phyloP scores from a whole-genome alignment of 768 basidiomycete species.

The Harrya chromipes region DNA sequence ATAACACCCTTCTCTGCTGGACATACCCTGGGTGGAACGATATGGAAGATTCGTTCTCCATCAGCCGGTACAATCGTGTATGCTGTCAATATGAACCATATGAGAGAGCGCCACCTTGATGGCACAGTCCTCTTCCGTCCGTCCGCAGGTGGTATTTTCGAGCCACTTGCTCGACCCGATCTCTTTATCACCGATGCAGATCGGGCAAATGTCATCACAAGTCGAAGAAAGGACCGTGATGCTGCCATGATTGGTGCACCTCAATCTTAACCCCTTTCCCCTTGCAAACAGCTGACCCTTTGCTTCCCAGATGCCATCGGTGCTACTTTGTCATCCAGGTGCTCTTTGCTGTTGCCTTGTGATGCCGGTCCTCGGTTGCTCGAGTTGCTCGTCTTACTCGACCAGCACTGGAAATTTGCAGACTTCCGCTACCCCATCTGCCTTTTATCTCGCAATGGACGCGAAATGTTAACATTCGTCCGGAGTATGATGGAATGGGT shows the following conservation, averaged over 20 bases:
- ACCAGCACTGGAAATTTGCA: slow-evolving; percentile 96
- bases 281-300: background rate
- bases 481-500: slow-evolving; percentile 99
- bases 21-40: slow-evolving; percentile 92
- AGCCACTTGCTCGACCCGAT: slow-evolving; percentile 86
- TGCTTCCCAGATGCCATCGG: slow-evolving; percentile 73
- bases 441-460: slow-evolving; percentile 84
- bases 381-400: slow-evolving; percentile 91
- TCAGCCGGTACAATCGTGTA: slow-evolving; percentile 95
- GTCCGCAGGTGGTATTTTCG: slow-evolving; percentile 75
- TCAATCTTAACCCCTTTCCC: background rate
- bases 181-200: slow-evolving; percentile 93
- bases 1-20: slow-evolving; percentile 96
- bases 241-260: slow-evolving; percentile 76
- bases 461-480: slow-evolving; percentile 92
- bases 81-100: slow-evolving; percentile 94
- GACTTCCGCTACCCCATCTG: slow-evolving; percentile 86
- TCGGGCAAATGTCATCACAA: slow-evolving; percentile 75
- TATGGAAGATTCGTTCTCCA: slow-evolving; percentile 99
- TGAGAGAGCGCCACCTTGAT: slow-evolving; percentile 92
- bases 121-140: slow-evolving; percentile 84
- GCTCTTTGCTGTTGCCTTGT: slow-evolving; percentile 86
- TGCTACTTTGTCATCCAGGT: slow-evolving; percentile 73
- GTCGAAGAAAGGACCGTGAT: slow-evolving; percentile 87
- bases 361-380: slow-evolving; percentile 94